These are phyloP conservation scores for Venturia carpophila DNA, from an alignment of 2,329 filamentous ascomycete species.

Conservation along the genomic window DNA sequence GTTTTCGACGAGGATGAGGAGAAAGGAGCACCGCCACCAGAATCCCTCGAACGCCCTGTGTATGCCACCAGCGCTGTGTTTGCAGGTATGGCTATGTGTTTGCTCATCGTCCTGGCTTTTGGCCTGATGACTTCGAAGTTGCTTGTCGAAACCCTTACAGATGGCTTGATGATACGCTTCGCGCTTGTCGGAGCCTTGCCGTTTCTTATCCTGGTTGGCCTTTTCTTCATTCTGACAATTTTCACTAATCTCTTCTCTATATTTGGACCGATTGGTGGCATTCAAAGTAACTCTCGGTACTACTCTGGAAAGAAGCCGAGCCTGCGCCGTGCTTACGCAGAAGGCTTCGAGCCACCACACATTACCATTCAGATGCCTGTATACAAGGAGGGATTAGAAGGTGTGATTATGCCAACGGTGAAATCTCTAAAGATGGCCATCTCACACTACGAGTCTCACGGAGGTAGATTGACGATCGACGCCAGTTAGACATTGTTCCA, in stretches of 20 bases:
- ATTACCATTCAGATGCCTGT: conserved; percentile 20
- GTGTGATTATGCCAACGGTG: conserved; percentile 20
- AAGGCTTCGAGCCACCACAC: conserved; percentile 18
- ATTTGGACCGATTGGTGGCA: conserved; percentile 16
- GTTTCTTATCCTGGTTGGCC: conserved; percentile 9
- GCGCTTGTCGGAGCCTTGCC: conserved; percentile 20
- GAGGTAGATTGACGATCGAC: not conserved
- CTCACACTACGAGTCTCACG: conserved; percentile 18
- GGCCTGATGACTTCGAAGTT: conserved; percentile 15
- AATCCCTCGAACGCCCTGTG: conserved; percentile 39
- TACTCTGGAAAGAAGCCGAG: conserved; percentile 18
- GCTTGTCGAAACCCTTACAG: conserved; percentile 15
- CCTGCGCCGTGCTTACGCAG: conserved; percentile 4
- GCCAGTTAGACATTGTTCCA: not conserved
- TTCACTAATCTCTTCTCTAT: conserved; percentile 15
- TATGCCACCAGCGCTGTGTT: conserved; percentile 33
- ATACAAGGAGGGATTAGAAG: conserved; percentile 19
- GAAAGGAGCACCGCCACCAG: conserved; percentile 24
- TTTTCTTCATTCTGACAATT: conserved; percentile 19
- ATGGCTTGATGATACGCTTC: conserved; percentile 16
- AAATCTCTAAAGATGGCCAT: conserved; percentile 18
- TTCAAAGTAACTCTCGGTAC: conserved; percentile 15
- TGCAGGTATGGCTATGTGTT: conserved; percentile 32
- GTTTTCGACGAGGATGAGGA: conserved; percentile 18
- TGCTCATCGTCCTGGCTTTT: conserved; percentile 33